Evolutionary conservation across 768 basidiomycete genomes (phyloP), one percentile per base, ranked within the genome.

Genomic region (Leccinum longicurvipes): DNA sequence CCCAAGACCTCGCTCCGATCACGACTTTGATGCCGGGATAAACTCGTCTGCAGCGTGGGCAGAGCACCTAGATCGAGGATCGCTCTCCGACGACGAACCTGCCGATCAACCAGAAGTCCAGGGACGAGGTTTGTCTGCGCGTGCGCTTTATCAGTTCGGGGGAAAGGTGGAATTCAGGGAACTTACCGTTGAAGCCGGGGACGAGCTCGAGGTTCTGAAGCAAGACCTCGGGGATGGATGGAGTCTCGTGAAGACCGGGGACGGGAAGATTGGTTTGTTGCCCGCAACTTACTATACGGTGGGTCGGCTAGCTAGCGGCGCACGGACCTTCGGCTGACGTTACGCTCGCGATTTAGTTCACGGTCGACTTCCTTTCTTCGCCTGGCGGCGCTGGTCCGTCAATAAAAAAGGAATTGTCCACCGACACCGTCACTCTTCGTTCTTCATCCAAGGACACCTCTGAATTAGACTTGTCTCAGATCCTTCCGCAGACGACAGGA

Each of bases 21-120:
- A 62, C 39, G 82, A 82, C 49, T 90, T 91, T 63, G 90, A 91
- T 66, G 81, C 84, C 1, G 89, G 90, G 4, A 79, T 91, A 68
- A 90, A 91, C 71, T 78, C 86, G 11, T 91, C 90, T 1, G 70
- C 79, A 6, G 90, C 87, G 11, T 92, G 89, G 90, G 86, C 87
- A 23, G 85, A 82, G 55, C 79, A 82, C 61, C 73, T 81, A 14
- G 80, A 79, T 57, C 67, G 66, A 21, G 73, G 62, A 19, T 75
- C 73, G 21, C 73, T 82, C 21, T 85, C 83, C 0, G 82, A 85
- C 59, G 72, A 76, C 32, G 83, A 86, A 29, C 80, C 74, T 34
- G 54, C 60, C 36, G 72, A 74, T 24, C 73, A 67, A 24, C 54
- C 68, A 9, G 69, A 74, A 19, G 65, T 64, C 1, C 72, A 71